Conservation (phyloP, 2,329 filamentous ascomycete species). For the Teratosphaeria pseudoeucalypti region DNA sequence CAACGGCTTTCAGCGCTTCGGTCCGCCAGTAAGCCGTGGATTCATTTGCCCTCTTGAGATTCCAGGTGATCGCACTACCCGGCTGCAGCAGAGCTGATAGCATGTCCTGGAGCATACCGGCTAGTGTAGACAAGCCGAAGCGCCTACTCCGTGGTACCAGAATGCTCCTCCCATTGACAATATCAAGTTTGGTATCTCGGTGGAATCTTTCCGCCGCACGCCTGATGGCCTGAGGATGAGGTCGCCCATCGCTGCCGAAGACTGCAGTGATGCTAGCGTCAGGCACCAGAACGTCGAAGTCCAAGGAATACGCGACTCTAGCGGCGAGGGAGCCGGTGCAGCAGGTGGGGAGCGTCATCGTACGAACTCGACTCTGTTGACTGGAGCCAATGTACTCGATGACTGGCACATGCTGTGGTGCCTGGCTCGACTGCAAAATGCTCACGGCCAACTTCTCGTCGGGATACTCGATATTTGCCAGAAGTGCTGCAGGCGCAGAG, state of each 20-base stretch:
- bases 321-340: background rate
- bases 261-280: conserved; percentile 6
- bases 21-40: conserved; percentile 9
- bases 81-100: conserved; percentile 6
- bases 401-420: background rate
- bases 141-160: conserved; percentile 1
- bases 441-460: background rate
- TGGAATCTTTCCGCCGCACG: conserved; percentile 8
- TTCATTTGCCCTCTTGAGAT: conserved; percentile 1
- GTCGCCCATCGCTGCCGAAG: conserved; percentile 6
- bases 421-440: background rate
- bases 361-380: background rate
- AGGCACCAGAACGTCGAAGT: background rate
- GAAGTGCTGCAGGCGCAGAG: background rate
- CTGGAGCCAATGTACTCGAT: background rate
- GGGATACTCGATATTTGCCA: background rate
- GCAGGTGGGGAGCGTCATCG: conserved; percentile 1
- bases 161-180: conserved; percentile 12
- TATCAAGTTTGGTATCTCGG: conserved; percentile 9
- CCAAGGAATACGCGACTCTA: conserved; percentile 1
- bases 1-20: conserved; percentile 5
- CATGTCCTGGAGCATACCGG: conserved; percentile 9
- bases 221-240: conserved; percentile 11
- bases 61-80: conserved; percentile 10
- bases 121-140: conserved; percentile 2